A percentile compares a stretch with the other conserved stretches of the same genome.
phyloP scores from a whole-genome alignment of 176 grass and related monocot species.

The Oryza meyeriana region DNA sequence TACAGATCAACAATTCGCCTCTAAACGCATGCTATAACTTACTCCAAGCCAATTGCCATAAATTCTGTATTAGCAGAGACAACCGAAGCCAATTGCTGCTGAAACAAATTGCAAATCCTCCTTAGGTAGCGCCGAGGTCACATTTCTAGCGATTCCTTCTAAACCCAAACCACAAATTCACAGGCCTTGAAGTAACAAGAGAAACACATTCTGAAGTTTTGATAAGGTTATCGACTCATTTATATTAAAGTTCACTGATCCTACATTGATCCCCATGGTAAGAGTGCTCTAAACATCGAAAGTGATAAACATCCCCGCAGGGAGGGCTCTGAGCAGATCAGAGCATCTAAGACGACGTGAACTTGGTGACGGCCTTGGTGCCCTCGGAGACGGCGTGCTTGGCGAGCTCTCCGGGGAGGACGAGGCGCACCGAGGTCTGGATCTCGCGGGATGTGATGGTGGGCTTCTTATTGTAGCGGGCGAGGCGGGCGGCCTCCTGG shows the following conservation, averaged over 20 bases:
- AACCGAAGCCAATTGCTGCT: too few relatives aligned
- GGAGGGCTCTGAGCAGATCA: background rate
- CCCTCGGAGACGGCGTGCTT: conserved; percentile 43
- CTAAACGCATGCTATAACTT: too few relatives aligned
- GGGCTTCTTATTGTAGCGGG: conserved; percentile 53
- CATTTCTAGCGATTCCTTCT: background rate
- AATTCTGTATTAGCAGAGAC: too few relatives aligned
- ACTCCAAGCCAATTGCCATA: too few relatives aligned
- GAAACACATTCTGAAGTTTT: background rate
- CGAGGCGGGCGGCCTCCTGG: conserved; percentile 19
- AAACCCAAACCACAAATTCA: background rate
- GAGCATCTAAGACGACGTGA: conserved; percentile 17
- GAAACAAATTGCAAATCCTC: too few relatives aligned
- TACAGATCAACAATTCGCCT: too few relatives aligned
- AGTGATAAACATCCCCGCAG: background rate
- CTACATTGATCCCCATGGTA: background rate
- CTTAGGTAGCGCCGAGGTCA: too few relatives aligned
- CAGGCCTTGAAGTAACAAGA: background rate
- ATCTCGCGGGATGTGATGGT: conserved; percentile 46
- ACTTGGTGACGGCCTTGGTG: conserved; percentile 36
- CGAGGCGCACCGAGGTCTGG: conserved; percentile 41
- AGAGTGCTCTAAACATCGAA: background rate
- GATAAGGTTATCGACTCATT: background rate
- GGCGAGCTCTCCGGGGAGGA: conserved; percentile 38
- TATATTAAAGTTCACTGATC: background rate